Conservation (phyloP, 768 basidiomycete genomes). For the Imleria badia region DNA sequence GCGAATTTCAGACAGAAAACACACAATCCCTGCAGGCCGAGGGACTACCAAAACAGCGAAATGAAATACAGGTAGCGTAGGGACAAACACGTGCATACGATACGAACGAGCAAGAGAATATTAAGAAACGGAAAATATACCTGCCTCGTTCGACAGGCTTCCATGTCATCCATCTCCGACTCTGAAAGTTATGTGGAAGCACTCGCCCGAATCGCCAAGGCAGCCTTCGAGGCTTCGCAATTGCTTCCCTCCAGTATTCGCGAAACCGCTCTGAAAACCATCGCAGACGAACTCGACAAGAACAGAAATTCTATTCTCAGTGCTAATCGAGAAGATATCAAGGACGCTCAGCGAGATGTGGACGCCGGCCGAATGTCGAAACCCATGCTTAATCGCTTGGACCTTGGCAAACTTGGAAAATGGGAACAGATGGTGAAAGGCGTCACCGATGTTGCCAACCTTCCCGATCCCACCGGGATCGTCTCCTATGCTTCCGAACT, state of each 20-base stretch:
- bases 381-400: conserved; percentile 83
- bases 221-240: conserved; percentile 86
- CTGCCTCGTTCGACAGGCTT: background rate
- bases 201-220: conserved; percentile 78
- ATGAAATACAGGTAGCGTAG: too few relatives aligned
- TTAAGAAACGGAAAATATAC: too few relatives aligned
- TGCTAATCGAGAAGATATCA: conserved; percentile 81
- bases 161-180: conserved; percentile 13
- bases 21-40: too few relatives aligned
- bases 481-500: conserved; percentile 89
- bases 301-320: conserved; percentile 68
- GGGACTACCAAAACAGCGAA: too few relatives aligned
- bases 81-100: too few relatives aligned
- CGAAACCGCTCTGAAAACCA: conserved; percentile 66
- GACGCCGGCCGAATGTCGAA: conserved; percentile 81
- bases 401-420: conserved; percentile 77
- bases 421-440: conserved; percentile 95
- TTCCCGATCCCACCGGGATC: conserved; percentile 84
- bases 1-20: too few relatives aligned
- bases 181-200: conserved; percentile 37
- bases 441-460: conserved; percentile 77
- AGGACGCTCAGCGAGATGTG: conserved; percentile 78
- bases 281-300: conserved; percentile 62
- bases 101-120: too few relatives aligned
- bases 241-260: conserved; percentile 69